Evolutionary conservation across 495 filamentous ascomycete genomes (phyloP), one percentile per base, ranked within the genome.

Genomic region (Cladorrhinum samala): DNA sequence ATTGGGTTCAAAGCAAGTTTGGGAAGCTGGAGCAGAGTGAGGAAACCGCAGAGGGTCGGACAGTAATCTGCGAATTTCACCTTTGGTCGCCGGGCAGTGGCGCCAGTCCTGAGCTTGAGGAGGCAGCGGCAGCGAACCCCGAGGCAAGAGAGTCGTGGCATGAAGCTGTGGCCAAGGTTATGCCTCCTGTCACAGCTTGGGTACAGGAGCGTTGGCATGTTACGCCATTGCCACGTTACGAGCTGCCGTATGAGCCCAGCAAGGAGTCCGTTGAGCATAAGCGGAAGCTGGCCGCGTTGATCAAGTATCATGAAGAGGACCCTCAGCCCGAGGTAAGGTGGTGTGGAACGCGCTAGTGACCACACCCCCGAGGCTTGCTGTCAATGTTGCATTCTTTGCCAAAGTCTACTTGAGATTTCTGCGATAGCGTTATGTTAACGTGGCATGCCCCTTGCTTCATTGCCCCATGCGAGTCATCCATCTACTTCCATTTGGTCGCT

Each of bases 191-290:
- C 41, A 59, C 49, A 20, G 55, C 55, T 30, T 66, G 60, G 63
- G 53, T 46, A 23, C 58, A 63, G 49, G 60, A 66, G 53, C 63
- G 60, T 50, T 66, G 60, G 63, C 55, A 63, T 39, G 50, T 66
- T 27, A 19, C 16, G 25, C 1, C 0, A 6, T 25, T 40, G 11
- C 58, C 55, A 37, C 24, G 50, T 44, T 60, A 45, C 21, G 9
- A 46, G 1, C 43, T 49, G 2, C 51, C 46, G 25, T 14, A 39
- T 17, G 46, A 54, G 37, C 21, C 27, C 14, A 48, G 51, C 33
- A 40, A 46, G 14, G 58, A 61, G 51, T 21, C 17, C 17, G 1
- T 19, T 16, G 27, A 50, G n/a, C 9, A 50, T 6, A 11, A 41
- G 0, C 9, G 20, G 13, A 37, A 50, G 27, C 2, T 20, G 24